Base-by-base conservation (phyloP, 108 stramenopile species). In the Phaeodactylum tricornutum region DNA sequence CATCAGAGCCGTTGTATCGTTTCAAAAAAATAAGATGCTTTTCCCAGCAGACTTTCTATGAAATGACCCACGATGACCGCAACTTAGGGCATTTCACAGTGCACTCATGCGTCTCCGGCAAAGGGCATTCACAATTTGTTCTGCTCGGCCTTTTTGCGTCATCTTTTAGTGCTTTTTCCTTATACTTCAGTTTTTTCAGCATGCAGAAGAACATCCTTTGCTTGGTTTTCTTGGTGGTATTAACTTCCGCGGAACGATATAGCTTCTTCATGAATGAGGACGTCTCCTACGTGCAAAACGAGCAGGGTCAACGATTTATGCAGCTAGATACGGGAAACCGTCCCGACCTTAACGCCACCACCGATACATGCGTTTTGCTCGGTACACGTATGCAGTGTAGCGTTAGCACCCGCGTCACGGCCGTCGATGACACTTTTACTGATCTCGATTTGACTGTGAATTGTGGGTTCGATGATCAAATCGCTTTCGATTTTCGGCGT, bases 401-500 rank as follows among this genome's bases (percentile, higher is more conserved):
- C 39, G 39, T 41, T n/a, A 15, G 21, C 16, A 20, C 39, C 6
- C 19, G 16, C 14, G 21, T 41, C 14, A 20, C 39, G 5, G 5
- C 39, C 14, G 39, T 20, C 5, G 39, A n/a, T 41, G 39, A 20
- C 19, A 20, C 16, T 20, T 20, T 15, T 20, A 20, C 14, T 14
- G 39, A 41, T 20, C 19, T 41, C 39, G 21, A 14, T 6, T 20
- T 41, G 16, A 15, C 16, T 6, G 39, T 41, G 5, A n/a, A 41
- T n/a, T 41, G 39, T 41, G 19, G 19, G 5, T 41, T 41, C 19
- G 39, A 41, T 20, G 16, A 15, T 14, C 39, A 41, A 14, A 5
- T 41, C 21, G 39, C 39, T 14, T 34, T 52, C 14, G 50, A 52
- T 25, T 52, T 52, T 24, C 50, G 50, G 39, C 34, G 34, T 14